Conservation (phyloP, 2,329 filamentous ascomycete species). For the Diaporthe destruens region DNA sequence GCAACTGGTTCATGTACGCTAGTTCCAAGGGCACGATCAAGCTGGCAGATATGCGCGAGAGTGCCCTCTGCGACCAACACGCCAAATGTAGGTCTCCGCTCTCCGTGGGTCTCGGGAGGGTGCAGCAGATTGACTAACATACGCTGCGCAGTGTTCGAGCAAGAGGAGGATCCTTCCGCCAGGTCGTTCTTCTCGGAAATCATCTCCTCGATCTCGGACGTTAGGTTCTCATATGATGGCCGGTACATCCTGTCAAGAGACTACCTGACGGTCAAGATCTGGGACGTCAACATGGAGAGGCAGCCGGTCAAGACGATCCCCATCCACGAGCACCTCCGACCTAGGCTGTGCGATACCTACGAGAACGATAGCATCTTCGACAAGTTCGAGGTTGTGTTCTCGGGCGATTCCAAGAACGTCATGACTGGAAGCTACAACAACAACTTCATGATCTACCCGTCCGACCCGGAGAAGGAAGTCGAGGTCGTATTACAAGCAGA, state of each 20-base stretch:
- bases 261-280: constrained; percentile 99
- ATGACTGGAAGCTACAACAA: constrained; percentile 99
- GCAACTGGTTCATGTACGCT: constrained; percentile 99
- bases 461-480: constrained; percentile 94
- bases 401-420: constrained; percentile 96
- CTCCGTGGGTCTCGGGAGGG: constrained; percentile 38
- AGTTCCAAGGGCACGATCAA: constrained; percentile 99
- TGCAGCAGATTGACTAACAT: neutral
- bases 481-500: constrained; percentile 98
- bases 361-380: constrained; percentile 99
- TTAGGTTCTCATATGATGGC: constrained; percentile 96
- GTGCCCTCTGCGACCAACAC: constrained; percentile 94
- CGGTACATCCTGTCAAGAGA: constrained; percentile 97
- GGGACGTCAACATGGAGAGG: constrained; percentile 99
- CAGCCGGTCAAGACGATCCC: constrained; percentile 98
- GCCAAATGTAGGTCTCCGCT: constrained; percentile 79
- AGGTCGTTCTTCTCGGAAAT: constrained; percentile 99
- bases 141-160: constrained; percentile 84
- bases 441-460: constrained; percentile 99
- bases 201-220: constrained; percentile 98
- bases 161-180: constrained; percentile 97
- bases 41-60: constrained; percentile 97
- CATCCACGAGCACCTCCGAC: constrained; percentile 96
- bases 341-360: constrained; percentile 95
- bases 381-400: constrained; percentile 99